Evolutionary conservation across 1,139 yeast genomes (phyloP).

Genomic region (Ashbya aceris): DNA sequence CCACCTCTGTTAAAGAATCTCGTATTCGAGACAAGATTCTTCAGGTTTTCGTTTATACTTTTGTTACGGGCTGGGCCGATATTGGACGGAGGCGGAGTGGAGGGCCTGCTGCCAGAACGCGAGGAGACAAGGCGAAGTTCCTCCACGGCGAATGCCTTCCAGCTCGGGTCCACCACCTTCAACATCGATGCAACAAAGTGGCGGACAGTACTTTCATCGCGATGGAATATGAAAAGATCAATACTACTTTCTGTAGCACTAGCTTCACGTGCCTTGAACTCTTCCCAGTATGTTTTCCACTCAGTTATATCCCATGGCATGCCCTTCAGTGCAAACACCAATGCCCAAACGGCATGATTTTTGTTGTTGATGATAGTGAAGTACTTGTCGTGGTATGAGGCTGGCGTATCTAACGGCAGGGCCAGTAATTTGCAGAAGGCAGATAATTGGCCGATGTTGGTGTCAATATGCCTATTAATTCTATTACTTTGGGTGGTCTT

Average conservation of each 20-base stretch:
- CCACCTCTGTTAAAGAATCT: conserved; percentile 14
- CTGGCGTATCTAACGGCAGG: conserved; percentile 23
- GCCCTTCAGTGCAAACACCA: conserved; percentile 23
- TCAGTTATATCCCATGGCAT: conserved; percentile 23
- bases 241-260: conserved; percentile 7
- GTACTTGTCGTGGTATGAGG: conserved; percentile 24
- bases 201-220: conserved; percentile 16
- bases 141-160: conserved; percentile 21
- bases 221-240: conserved; percentile 18
- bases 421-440: conserved; percentile 22
- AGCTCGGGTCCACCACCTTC: conserved; percentile 21
- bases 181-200: conserved; percentile 22
- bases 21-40: conserved; percentile 16
- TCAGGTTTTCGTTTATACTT: conserved; percentile 13
- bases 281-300: conserved; percentile 24
- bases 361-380: conserved; percentile 16
- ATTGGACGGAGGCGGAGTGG: conserved; percentile 10
- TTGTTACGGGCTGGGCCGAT: conserved; percentile 2
- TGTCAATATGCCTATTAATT: conserved; percentile 21
- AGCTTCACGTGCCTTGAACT: conserved; percentile 13
- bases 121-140: conserved; percentile 15
- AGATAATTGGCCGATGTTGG: conserved; percentile 16
- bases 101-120: conserved; percentile 7
- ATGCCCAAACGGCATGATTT: conserved; percentile 26
- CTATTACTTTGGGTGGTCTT: conserved; percentile 18